Conservation (phyloP, 75 land plant species). For the Gnetum montanum region DNA sequence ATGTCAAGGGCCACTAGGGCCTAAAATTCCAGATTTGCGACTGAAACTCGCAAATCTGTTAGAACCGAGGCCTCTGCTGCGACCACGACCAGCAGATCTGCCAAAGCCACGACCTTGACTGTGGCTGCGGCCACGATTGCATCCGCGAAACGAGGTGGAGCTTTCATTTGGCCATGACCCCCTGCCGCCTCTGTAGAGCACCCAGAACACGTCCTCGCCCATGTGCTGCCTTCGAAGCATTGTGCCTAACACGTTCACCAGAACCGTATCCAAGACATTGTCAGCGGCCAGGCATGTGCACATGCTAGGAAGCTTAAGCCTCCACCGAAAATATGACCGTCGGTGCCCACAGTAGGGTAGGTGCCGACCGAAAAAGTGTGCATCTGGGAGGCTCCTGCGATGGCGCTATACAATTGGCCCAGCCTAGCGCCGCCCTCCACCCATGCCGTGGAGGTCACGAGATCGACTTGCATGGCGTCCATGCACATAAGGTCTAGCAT, state of each 20-base stretch:
- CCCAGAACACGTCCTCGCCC: too few relatives aligned
- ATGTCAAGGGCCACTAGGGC: too few relatives aligned
- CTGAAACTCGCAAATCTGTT: too few relatives aligned
- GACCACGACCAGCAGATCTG: too few relatives aligned
- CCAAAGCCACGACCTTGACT: too few relatives aligned
- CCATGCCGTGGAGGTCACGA: conserved; percentile 15
- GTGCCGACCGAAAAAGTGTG: conserved; percentile 29
- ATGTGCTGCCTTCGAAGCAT: too few relatives aligned
- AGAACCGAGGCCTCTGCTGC: too few relatives aligned
- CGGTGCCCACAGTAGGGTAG: conserved; percentile 34
- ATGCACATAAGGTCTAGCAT: conserved; percentile 19
- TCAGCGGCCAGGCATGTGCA: conserved; percentile 23
- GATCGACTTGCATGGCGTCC: conserved; percentile 8
- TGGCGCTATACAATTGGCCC: conserved; percentile 26
- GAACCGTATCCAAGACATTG: conserved; percentile 18
- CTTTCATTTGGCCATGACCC: too few relatives aligned
- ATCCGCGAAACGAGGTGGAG: too few relatives aligned
- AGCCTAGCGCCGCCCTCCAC: conserved; percentile 30
- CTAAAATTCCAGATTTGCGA: too few relatives aligned
- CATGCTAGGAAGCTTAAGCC: conserved; percentile 23
- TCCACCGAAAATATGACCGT: conserved; percentile 37
- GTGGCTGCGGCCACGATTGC: too few relatives aligned
- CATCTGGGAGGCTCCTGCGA: conserved; percentile 9
- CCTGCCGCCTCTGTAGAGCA: too few relatives aligned
- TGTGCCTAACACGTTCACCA: conserved; percentile 19